Evolutionary conservation across 139 green algal genomes (phyloP).

Genomic region (Coelastrella sp.): DNA sequence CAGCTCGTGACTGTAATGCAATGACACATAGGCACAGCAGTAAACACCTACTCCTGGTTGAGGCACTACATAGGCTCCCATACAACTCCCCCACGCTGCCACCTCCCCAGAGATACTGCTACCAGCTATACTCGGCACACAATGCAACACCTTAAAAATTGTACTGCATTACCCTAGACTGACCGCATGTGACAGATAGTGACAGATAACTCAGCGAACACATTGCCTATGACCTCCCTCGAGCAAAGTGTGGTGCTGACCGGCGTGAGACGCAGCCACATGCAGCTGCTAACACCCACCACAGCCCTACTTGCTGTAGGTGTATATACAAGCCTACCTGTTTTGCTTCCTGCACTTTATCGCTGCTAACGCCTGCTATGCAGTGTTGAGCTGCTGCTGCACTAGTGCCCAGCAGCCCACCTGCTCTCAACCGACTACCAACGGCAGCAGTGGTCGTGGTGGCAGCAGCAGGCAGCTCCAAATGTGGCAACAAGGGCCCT

Average conservation of each 20-base stretch:
- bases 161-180: too few relatives aligned
- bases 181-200: too few relatives aligned
- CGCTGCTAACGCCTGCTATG: too few relatives aligned
- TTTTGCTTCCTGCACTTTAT: background rate
- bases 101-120: too few relatives aligned
- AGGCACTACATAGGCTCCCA: background rate
- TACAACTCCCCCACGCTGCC: too few relatives aligned
- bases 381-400: background rate
- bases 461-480: constrained; percentile 10
- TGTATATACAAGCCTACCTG: background rate
- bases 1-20: background rate
- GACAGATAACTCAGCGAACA: too few relatives aligned
- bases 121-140: too few relatives aligned
- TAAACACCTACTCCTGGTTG: background rate
- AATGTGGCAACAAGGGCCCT: background rate
- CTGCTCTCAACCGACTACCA: background rate
- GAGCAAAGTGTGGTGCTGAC: background rate
- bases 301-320: background rate
- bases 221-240: too few relatives aligned
- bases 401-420: background rate
- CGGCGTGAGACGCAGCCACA: background rate
- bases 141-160: too few relatives aligned
- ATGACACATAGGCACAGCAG: background rate
- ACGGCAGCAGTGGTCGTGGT: background rate
- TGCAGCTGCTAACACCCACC: background rate